Conservation (phyloP, 78 protist species). For the Pigoraptor vietnamica region DNA sequence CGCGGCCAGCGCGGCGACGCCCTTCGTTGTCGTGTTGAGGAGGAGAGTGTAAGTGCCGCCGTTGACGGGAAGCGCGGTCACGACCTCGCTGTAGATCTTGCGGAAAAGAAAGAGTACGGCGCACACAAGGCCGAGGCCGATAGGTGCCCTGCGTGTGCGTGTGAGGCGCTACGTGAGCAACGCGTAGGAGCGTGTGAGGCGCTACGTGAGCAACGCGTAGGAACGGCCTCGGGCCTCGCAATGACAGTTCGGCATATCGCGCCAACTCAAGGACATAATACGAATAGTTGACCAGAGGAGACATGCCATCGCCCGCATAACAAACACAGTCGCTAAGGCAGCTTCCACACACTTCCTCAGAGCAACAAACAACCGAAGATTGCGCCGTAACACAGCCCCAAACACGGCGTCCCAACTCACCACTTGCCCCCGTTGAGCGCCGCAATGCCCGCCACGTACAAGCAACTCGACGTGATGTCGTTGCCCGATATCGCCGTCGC, state of each 20-base stretch:
- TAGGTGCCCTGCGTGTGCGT: conserved; percentile 40
- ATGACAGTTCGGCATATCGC: neutral
- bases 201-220: neutral
- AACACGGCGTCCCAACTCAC: neutral
- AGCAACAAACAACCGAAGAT: too few relatives aligned
- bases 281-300: too few relatives aligned
- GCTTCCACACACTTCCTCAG: too few relatives aligned
- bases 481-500: conserved; percentile 63
- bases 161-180: neutral
- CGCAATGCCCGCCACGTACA: conserved; percentile 52
- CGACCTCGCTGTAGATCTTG: conserved; percentile 55
- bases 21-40: conserved; percentile 71
- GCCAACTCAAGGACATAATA: too few relatives aligned
- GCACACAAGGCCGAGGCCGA: conserved; percentile 56
- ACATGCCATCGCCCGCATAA: too few relatives aligned
- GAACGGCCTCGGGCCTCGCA: neutral
- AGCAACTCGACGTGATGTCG: conserved; percentile 56
- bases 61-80: conserved; percentile 72
- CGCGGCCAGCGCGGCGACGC: conserved; percentile 69
- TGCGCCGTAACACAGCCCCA: too few relatives aligned
- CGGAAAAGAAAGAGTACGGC: conserved; percentile 64
- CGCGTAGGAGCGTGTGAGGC: neutral
- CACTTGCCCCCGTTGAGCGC: conserved; percentile 55
- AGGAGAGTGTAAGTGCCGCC: conserved; percentile 81
- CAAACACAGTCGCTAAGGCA: too few relatives aligned